Evolutionary conservation across 768 basidiomycete genomes (phyloP).

Genomic region (Pleurotus tuoliensis): DNA sequence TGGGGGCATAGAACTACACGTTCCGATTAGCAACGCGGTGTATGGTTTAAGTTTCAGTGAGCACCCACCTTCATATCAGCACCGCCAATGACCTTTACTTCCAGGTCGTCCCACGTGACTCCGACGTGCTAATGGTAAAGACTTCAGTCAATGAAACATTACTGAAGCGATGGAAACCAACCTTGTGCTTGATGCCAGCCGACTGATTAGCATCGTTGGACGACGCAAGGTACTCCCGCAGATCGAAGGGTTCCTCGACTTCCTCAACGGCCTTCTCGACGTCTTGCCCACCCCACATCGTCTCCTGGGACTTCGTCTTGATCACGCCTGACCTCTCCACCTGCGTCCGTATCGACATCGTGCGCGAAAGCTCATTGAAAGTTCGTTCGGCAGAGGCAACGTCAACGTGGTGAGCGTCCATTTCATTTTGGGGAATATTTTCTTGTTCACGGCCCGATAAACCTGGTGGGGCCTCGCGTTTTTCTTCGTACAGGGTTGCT

Average conservation of each 20-base stretch:
- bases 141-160: background rate
- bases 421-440: conserved; percentile 9
- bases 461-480: background rate
- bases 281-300: conserved; percentile 33
- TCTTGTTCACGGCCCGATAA: background rate
- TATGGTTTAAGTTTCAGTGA: background rate
- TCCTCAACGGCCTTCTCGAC: conserved; percentile 30
- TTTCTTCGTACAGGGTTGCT: conserved; percentile 24
- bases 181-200: conserved; percentile 68
- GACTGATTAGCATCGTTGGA: conserved; percentile 62
- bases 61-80: conserved; percentile 48
- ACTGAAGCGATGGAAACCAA: background rate
- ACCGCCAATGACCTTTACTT: conserved; percentile 58
- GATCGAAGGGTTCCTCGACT: conserved; percentile 45
- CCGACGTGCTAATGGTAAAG: conserved; percentile 53
- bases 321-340: background rate
- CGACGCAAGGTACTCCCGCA: conserved; percentile 63
- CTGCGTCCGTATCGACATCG: conserved; percentile 28
- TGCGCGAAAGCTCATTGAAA: conserved; percentile 53
- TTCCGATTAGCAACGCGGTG: background rate
- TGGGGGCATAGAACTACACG: conserved; percentile 50
- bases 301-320: conserved; percentile 7
- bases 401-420: conserved; percentile 35
- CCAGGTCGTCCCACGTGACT: conserved; percentile 68
- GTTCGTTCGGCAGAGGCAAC: conserved; percentile 46